Percentiles rank a stretch among this genome's conserved stretches.
These are phyloP conservation scores for Clathrus columnatus DNA, from an alignment of 768 basidiomycete species.

Conservation along the genomic window DNA sequence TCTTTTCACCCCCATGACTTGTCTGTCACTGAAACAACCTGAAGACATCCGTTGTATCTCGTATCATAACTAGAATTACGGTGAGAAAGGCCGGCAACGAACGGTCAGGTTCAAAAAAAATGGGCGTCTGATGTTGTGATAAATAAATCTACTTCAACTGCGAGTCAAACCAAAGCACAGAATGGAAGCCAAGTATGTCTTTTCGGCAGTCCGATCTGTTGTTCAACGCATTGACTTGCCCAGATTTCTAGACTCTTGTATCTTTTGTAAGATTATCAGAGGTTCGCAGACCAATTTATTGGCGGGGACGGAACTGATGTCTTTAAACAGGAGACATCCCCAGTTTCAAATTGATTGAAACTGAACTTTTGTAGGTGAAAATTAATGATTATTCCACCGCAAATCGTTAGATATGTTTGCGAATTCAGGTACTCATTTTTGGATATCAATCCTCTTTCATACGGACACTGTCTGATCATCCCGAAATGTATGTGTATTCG, in stretches of 20 bases:
- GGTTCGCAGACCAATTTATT: constrained; percentile 32
- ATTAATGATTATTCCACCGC: background rate
- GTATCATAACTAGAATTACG: too few relatives aligned
- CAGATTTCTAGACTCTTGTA: constrained; percentile 55
- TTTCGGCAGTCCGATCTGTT: too few relatives aligned
- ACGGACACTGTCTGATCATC: constrained; percentile 85
- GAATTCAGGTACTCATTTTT: constrained; percentile 70
- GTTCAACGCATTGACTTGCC: too few relatives aligned
- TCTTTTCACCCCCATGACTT: too few relatives aligned
- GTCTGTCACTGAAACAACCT: too few relatives aligned
- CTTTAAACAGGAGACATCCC: constrained; percentile 70
- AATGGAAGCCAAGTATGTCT: too few relatives aligned
- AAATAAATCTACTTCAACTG: too few relatives aligned
- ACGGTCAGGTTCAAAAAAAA: too few relatives aligned
- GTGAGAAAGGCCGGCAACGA: too few relatives aligned
- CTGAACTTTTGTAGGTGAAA: constrained; percentile 51
- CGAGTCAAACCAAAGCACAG: too few relatives aligned
- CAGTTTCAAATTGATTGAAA: constrained; percentile 76
- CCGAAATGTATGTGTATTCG: constrained; percentile 63
- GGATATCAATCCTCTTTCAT: constrained; percentile 85
- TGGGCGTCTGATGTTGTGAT: too few relatives aligned
- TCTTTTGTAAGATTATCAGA: constrained; percentile 96
- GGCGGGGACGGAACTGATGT: background rate
- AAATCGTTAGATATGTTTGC: background rate
- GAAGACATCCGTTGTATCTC: too few relatives aligned